phyloP scores from a whole-genome alignment of 441 rosid species.

The Populus hybrid region DNA sequence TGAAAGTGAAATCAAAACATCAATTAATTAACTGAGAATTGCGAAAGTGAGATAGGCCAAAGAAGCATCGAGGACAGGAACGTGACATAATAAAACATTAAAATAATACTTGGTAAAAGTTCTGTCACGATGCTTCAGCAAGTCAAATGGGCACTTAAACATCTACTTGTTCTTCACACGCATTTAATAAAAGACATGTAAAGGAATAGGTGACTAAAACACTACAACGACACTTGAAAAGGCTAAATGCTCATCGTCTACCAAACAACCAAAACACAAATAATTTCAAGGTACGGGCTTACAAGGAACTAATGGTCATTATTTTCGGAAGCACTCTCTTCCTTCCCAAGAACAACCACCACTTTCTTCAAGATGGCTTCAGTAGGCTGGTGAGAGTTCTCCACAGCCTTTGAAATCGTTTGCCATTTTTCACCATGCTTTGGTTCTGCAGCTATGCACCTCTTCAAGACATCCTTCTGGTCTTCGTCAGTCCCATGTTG shows the following conservation, averaged over 20 bases:
- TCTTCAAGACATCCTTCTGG: conserved; percentile 76
- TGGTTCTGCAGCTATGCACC: conserved; percentile 80
- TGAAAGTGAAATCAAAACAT: background rate
- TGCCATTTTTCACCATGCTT: conserved; percentile 97
- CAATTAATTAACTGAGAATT: background rate
- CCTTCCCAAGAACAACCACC: conserved; percentile 70
- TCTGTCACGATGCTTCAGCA: background rate
- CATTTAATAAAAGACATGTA: background rate
- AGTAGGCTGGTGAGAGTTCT: conserved; percentile 81
- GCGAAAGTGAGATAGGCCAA: background rate
- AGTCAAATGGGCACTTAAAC: background rate
- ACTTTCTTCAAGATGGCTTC: conserved; percentile 84
- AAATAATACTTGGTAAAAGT: background rate
- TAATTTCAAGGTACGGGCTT: background rate
- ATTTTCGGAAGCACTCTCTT: conserved; percentile 68
- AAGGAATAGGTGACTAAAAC: background rate
- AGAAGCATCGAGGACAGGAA: background rate
- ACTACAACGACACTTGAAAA: background rate
- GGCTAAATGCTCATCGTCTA: background rate
- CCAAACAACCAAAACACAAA: background rate
- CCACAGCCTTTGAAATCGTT: conserved; percentile 73
- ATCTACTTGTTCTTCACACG: background rate
- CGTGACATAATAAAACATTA: background rate
- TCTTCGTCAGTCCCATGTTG: conserved; percentile 79
- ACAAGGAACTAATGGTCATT: conserved; percentile 27